Base-by-base conservation (phyloP, 1,284 basidiomycete genomes). In the Inonotus hispidus region DNA sequence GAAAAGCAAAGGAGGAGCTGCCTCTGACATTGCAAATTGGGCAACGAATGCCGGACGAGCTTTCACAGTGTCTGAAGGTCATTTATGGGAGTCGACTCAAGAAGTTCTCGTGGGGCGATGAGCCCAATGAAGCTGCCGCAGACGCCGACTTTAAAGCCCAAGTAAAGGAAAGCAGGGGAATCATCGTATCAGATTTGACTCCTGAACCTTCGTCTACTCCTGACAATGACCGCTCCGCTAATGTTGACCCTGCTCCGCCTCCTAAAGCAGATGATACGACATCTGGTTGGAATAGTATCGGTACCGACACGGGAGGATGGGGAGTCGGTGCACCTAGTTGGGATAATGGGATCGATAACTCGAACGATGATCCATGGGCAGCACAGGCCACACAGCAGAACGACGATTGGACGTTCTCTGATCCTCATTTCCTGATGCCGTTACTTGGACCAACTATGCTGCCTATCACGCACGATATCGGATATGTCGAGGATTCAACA, bases 1-100 rank as follows among this genome's bases (percentile, higher is more conserved):
- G 82, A 56, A 67, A 68, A 16, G 88, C 85, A 0, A 71, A 73
- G 46, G 74, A 72, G 16, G 85, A 90, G 68, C 79, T 91, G 1
- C 83, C 83, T 1, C 66, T 77, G 52, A 83, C 82, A 0, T 77
- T 79, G 59, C 73, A 76, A 60, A 73, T 88, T 27, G 80, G 80
- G 11, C 75, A 78, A 58, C 68, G 74, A 8, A 68, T 87, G 14
- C 84, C 86, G 0, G 88, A 89, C 62, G 68, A 70, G 11, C 78
- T 87, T 61, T 77, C 78, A 59, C 16, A 23, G n/a, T 62, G 57
- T 29, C 41, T 58, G 27, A 41, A 25, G 16, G n/a, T 29, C 13
- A 54, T 59, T 27, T 62, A 32, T n/a, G 61, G 61, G 5, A 62
- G 52, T 32, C 39, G 39, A n/a, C 7, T 47, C 21, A 52, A 43